phyloP scores from a whole-genome alignment of 345 rosid genomes.

The Hirschfeldia incana region DNA sequence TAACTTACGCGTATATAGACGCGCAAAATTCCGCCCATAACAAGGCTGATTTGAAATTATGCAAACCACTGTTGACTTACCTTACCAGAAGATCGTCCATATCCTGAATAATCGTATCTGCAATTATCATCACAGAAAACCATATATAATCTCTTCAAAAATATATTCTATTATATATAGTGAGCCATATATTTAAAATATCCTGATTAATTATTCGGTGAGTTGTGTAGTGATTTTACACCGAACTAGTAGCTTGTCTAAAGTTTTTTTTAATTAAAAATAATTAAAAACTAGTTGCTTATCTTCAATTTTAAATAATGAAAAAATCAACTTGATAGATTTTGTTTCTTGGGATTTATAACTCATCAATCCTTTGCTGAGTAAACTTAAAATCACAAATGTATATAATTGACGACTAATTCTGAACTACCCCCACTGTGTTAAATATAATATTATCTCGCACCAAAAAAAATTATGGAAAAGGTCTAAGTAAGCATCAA shows the following conservation, averaged over 20 bases:
- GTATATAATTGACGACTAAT: not conserved
- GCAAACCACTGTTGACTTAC: slow-evolving; percentile 40
- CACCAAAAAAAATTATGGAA: not conserved
- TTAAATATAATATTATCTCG: not conserved
- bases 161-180: not conserved
- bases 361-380: not conserved
- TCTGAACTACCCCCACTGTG: slow-evolving; percentile 10
- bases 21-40: not conserved
- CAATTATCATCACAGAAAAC: slow-evolving; percentile 14
- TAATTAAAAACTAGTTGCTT: not conserved
- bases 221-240: not conserved
- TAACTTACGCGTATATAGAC: not conserved
- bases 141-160: not conserved
- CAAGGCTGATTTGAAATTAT: not conserved
- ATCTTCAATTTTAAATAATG: not conserved
- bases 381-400: not conserved
- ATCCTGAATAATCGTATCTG: slow-evolving; percentile 94
- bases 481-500: not conserved
- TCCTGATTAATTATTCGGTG: not conserved
- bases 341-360: not conserved
- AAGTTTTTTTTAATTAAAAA: no score
- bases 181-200: not conserved
- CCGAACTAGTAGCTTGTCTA: no score
- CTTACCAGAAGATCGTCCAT: slow-evolving; percentile 91
- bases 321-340: not conserved